These are phyloP conservation scores for Amphibolis antarctica DNA, from an alignment of 106 monocot species.

Conservation along the genomic window DNA sequence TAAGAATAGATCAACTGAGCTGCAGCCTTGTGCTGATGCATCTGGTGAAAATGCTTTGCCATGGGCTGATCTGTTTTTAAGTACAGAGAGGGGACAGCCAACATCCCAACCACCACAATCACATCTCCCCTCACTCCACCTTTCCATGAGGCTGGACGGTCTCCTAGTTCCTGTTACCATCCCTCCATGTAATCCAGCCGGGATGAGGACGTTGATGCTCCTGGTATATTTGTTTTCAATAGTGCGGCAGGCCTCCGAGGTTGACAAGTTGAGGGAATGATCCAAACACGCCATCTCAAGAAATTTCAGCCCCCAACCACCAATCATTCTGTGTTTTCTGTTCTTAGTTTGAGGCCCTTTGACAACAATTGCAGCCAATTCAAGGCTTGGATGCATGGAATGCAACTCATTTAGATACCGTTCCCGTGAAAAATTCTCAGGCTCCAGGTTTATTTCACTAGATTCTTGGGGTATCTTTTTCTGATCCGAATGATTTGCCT, in stretches of 20 bases:
- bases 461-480: slow-evolving; percentile 12
- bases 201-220: slow-evolving; percentile 36
- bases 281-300: slow-evolving; percentile 18
- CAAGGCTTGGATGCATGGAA: slow-evolving; percentile 22
- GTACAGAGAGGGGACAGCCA: slow-evolving; percentile 68
- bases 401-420: slow-evolving; percentile 3
- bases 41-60: slow-evolving; percentile 3
- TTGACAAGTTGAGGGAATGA: slow-evolving; percentile 8
- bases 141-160: slow-evolving; percentile 55
- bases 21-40: slow-evolving; percentile 11
- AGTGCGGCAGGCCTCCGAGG: background rate
- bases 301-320: slow-evolving; percentile 96
- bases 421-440: slow-evolving; percentile 7
- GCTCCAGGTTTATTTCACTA: slow-evolving; percentile 7
- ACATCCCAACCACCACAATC: slow-evolving; percentile 94
- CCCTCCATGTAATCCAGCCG: slow-evolving; percentile 61
- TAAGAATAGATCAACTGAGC: slow-evolving; percentile 29
- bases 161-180: slow-evolving; percentile 16
- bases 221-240: slow-evolving; percentile 2
- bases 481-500: slow-evolving; percentile 14
- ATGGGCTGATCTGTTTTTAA: slow-evolving; percentile 11
- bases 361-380: slow-evolving; percentile 57
- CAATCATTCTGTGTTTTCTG: slow-evolving; percentile 18
- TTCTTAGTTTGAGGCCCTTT: slow-evolving; percentile 21
- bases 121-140: slow-evolving; percentile 74